Conservation (phyloP, 2,329 filamentous ascomycete genomes). For the Exophiala alcalophila region DNA sequence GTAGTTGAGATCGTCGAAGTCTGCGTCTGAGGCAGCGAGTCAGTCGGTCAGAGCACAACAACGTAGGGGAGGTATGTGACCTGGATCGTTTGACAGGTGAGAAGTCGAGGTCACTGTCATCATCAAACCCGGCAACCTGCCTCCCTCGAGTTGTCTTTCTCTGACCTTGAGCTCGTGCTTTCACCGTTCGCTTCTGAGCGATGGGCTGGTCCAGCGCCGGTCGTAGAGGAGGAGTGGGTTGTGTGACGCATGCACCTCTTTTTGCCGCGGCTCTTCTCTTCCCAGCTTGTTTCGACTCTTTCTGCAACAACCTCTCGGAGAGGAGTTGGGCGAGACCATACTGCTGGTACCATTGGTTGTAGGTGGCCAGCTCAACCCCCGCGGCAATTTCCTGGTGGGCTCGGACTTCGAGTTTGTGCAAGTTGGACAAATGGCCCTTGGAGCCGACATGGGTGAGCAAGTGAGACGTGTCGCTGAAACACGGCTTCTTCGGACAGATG, state of each 20-base stretch:
- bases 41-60: background rate
- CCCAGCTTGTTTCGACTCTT: conserved; percentile 62
- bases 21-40: conserved; percentile 12
- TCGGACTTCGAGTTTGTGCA: conserved; percentile 76
- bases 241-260: conserved; percentile 12
- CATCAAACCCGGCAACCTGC: conserved; percentile 11
- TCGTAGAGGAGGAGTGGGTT: conserved; percentile 1
- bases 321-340: conserved; percentile 71
- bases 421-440: conserved; percentile 83
- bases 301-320: conserved; percentile 72
- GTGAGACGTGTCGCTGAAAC: conserved; percentile 87
- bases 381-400: conserved; percentile 65
- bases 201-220: conserved; percentile 9
- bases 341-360: conserved; percentile 73
- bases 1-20: conserved; percentile 7
- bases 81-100: conserved; percentile 21
- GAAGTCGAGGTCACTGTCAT: conserved; percentile 26
- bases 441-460: conserved; percentile 88
- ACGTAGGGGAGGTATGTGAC: conserved; percentile 7
- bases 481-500: conserved; percentile 75
- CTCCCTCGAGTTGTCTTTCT: conserved; percentile 8
- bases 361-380: conserved; percentile 61
- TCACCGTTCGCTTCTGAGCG: conserved; percentile 6
- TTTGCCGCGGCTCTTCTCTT: conserved; percentile 15
- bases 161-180: conserved; percentile 12